Evolutionary conservation across 164 flowering plant genomes (phyloP), one percentile per base, ranked within the genome.

Genomic region (Magnolia sinica): DNA sequence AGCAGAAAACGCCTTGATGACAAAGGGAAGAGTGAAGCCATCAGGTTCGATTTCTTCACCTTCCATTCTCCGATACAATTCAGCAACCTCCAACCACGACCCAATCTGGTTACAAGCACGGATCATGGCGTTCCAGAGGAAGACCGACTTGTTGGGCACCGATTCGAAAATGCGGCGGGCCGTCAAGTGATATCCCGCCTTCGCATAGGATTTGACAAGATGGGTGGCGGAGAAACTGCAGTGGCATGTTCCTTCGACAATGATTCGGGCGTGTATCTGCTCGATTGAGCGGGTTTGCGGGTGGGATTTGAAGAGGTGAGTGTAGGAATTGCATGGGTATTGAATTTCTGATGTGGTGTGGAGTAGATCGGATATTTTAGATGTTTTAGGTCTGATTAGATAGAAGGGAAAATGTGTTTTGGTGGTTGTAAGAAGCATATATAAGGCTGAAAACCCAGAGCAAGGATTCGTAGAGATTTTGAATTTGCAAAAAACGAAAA

Each of bases 191-290:
- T 63, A 66, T 64, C 80, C 78, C 0, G 78, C 78, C 67, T 82
- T 82, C 14, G 82, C 82, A 22, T 82, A 82, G 66, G 84, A 79
- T 79, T 82, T 82, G 73, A 82, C 82, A 65, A 82, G 82, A 77
- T 82, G 84, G 78, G 84, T 82, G 1, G 82, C 82, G 6, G 50
- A 64, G 76, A 77, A 82, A 72, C 82, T 72, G 76, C 50, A 16
- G 22, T 2, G 2, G 23, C 74, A 79, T 4, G 68, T 72, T 4
- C 82, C 84, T 61, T 71, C 50, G 22, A 64, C 29, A 76, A 79
- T 23, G 27, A 79, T 74, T 74, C 76, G 82, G 52, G 80, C 82
- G 37, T 82, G 84, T 13, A 77, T 22, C 74, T 82, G 84, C 9
- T 74, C 37, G 22, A 79, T 75, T 1, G 73, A n/a, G 7, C 45